Evolutionary conservation across 352 stramenopile genomes (phyloP).

Genomic region (Phytophthora citrophthora): DNA sequence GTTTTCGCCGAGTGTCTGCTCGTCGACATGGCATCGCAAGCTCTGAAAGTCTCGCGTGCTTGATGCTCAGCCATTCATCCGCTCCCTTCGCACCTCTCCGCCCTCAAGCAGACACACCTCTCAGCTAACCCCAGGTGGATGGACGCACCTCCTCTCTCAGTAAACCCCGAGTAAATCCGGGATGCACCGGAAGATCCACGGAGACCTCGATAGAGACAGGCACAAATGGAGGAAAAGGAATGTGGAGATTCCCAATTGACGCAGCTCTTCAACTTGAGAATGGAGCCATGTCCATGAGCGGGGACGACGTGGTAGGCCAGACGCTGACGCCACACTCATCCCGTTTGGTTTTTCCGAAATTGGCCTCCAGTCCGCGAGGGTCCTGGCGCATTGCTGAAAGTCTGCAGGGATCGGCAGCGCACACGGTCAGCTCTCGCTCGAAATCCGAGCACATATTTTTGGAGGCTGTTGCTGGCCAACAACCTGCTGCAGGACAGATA

Average conservation of each 20-base stretch:
- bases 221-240: constrained; percentile 2
- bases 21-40: constrained; percentile 18
- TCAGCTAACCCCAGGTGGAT: constrained; percentile 17
- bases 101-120: constrained; percentile 14
- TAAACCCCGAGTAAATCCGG: constrained; percentile 20
- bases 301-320: constrained; percentile 5
- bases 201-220: constrained; percentile 20
- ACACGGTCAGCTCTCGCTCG: neutral
- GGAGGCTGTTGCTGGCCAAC: neutral
- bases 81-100: constrained; percentile 6
- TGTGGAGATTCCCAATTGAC: too few relatives aligned
- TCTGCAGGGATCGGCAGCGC: constrained; percentile 4
- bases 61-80: constrained; percentile 22
- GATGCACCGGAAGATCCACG: constrained; percentile 24
- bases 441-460: neutral
- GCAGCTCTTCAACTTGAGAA: neutral
- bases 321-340: constrained; percentile 19
- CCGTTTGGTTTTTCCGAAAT: constrained; percentile 15
- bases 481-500: neutral
- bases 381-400: neutral
- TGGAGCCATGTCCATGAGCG: constrained; percentile 10
- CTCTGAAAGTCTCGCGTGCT: constrained; percentile 14
- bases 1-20: constrained; percentile 24
- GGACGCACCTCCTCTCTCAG: constrained; percentile 22
- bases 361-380: constrained; percentile 33